Evolutionary conservation across 177 flowering plant species (phyloP), one percentile per base, ranked within the genome.

Genomic region (Vitis hybrid): DNA sequence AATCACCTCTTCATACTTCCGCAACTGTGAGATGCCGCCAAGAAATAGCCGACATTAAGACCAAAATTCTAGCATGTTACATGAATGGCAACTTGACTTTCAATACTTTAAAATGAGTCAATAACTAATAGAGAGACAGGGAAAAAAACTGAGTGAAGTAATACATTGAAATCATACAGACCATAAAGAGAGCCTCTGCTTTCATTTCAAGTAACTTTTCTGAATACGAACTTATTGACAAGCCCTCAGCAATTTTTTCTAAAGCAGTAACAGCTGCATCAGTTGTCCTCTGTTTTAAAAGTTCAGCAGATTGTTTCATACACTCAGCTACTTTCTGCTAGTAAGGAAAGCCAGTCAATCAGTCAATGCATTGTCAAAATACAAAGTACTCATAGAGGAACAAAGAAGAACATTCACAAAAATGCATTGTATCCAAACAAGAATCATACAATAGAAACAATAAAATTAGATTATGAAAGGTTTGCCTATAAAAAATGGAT

Each of bases 151-250:
- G 31, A 18, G 16, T n/a, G 11, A 53, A 66, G 33, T 39, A 55
- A 62, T 3, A 52, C 6, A 2, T 3, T 7, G 45, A 77, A 61
- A 61, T 62, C 73, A 56, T 22, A 86, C 87, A 72, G 18, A 96
- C 99, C 91, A 79, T 20, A 72, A 68, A 86, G 4, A 93, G 83
- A 73, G 97, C 91, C 85, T 88, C 86, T 20, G 91, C 97, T 83
- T 92, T 96, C 90, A 92, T 84, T 83, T 88, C 82, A 71, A 92
- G 74, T 68, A 96, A 76, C 68, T 69, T 87, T 64, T 93, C 99
- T 8, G 99, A 89, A 71, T 81, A 76, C 22, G 82, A 73, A 77
- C 98, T 82, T 68, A 87, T 82, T 55, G 82, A 68, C 76, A 93
- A 73, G 70, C 85, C 95, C 72, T 90, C 85, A 11, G 74, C 60